These are phyloP conservation scores for Glycine latifolia DNA, from an alignment of 306 rosid genomes.

Conservation along the genomic window DNA sequence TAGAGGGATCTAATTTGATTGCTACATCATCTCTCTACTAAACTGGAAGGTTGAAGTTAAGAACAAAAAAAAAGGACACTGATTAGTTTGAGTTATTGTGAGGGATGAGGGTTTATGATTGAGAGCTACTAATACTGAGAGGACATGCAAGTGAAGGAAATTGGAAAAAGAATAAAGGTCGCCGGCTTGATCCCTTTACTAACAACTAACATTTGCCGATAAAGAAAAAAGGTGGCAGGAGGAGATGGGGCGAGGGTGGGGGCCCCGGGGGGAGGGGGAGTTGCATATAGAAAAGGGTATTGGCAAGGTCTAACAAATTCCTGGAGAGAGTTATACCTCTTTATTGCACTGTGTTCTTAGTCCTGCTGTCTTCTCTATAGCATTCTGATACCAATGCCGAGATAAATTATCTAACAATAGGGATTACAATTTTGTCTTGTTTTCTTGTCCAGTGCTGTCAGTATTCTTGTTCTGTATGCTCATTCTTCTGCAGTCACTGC, in stretches of 20 bases:
- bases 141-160: neutral
- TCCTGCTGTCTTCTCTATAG: neutral
- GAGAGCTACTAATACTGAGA: neutral
- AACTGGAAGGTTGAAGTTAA: neutral
- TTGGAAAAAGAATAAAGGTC: neutral
- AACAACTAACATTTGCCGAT: too few relatives aligned
- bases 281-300: too few relatives aligned
- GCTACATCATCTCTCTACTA: neutral
- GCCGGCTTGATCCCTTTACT: too few relatives aligned
- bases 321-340: neutral
- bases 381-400: neutral
- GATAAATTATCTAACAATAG: neutral
- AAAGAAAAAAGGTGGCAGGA: neutral
- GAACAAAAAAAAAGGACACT: neutral
- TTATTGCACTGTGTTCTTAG: neutral
- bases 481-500: constrained; percentile 87
- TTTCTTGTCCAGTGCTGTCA: constrained; percentile 22
- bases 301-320: too few relatives aligned
- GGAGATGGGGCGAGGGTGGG: too few relatives aligned
- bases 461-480: constrained; percentile 55
- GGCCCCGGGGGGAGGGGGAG: too few relatives aligned
- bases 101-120: neutral
- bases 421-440: constrained; percentile 8
- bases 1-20: neutral
- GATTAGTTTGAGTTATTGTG: neutral